Percentiles rank a stretch among this genome's conserved stretches.
phyloP scores from a whole-genome alignment of 2,329 filamentous ascomycete genomes.

The Neurospora crassa region DNA sequence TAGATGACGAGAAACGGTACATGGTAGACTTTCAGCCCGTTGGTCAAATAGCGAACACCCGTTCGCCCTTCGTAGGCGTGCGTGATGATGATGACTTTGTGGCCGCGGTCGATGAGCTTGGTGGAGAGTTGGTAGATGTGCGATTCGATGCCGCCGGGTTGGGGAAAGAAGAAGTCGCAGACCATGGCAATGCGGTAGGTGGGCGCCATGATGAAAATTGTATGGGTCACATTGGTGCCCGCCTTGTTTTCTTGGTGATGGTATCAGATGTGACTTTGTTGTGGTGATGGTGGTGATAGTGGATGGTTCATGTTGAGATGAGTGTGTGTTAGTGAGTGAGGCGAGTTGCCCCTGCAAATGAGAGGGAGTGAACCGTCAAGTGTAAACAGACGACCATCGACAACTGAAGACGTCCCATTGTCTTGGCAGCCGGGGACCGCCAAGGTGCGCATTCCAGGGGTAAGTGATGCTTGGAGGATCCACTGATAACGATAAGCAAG shows the following conservation, averaged over 20 bases:
- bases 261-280: background rate
- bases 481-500: slow-evolving; percentile 9
- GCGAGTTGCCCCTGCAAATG: background rate
- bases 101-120: slow-evolving; percentile 92
- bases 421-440: background rate
- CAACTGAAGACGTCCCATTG: background rate
- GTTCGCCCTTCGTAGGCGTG: slow-evolving; percentile 88
- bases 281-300: background rate
- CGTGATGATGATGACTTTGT: slow-evolving; percentile 97
- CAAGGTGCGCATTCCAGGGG: background rate
- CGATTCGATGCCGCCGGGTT: slow-evolving; percentile 91
- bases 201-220: slow-evolving; percentile 35
- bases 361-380: background rate
- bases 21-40: slow-evolving; percentile 96
- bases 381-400: background rate
- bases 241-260: background rate
- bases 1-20: slow-evolving; percentile 95
- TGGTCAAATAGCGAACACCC: slow-evolving; percentile 89
- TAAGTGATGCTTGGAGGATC: background rate
- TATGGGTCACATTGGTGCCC: background rate
- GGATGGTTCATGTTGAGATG: background rate
- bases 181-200: slow-evolving; percentile 78
- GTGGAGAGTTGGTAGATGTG: slow-evolving; percentile 97
- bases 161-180: slow-evolving; percentile 98
- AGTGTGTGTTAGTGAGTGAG: background rate